A percentile compares a stretch with the other conserved stretches of the same genome.
These are phyloP conservation scores for Leishmania lainsoni DNA, from an alignment of 208 protist genomes.

Conservation along the genomic window DNA sequence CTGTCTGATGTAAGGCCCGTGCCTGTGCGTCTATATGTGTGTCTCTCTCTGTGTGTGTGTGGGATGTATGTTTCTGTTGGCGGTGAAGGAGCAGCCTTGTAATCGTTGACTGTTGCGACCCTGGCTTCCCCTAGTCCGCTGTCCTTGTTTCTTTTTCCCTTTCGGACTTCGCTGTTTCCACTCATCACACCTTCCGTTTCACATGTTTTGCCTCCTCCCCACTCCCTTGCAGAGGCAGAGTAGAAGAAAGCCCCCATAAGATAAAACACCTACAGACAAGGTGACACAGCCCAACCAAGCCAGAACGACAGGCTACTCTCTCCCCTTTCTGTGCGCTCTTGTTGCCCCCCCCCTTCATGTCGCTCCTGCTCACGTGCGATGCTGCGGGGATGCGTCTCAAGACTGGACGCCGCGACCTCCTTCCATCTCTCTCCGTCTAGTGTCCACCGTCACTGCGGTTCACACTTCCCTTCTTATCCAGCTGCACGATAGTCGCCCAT, in stretches of 20 bases:
- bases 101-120: background rate
- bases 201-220: background rate
- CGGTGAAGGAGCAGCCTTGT: background rate
- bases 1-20: background rate
- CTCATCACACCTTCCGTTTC: background rate
- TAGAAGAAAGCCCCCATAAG: background rate
- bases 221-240: background rate
- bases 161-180: background rate
- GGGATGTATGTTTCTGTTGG: background rate
- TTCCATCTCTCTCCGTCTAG: background rate
- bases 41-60: background rate
- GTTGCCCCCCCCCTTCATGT: background rate
- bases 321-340: background rate
- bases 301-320: background rate
- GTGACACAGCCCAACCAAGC: background rate
- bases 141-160: background rate
- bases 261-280: background rate
- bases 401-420: background rate
- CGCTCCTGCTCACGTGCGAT: background rate
- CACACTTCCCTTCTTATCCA: too few species aligned
- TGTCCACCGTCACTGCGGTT: background rate
- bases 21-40: background rate
- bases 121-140: background rate
- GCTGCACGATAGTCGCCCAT: background rate
- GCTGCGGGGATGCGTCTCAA: background rate